phyloP scores from a whole-genome alignment of 495 filamentous ascomycete genomes.

The Symbiotaphrina buchneri region DNA sequence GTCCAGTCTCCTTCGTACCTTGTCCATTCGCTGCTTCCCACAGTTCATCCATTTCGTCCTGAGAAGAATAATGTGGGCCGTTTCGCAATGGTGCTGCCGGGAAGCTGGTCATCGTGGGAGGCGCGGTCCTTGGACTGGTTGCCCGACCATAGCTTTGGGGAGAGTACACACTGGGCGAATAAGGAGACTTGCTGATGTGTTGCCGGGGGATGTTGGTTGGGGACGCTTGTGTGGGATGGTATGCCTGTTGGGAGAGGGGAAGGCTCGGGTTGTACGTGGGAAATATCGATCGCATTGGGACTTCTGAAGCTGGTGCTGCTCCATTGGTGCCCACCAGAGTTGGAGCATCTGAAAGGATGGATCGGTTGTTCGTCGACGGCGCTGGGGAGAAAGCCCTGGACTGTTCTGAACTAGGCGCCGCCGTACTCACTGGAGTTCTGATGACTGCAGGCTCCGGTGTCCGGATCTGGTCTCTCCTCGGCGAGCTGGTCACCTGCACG shows the following conservation, averaged over 20 bases:
- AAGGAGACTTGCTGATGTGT: constrained; percentile 30
- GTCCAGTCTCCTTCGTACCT: constrained; percentile 14
- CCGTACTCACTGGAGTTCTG: too few relatives aligned
- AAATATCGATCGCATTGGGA: constrained; percentile 48
- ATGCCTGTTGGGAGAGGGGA: constrained; percentile 42
- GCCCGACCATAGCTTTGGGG: constrained; percentile 1
- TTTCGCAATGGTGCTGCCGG: constrained; percentile 15
- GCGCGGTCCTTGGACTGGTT: constrained; percentile 8
- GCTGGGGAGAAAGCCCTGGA: constrained; percentile 2
- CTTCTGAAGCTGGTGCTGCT: neutral
- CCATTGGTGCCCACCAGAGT: constrained; percentile 5
- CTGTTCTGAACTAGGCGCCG: neutral
- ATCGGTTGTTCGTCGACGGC: neutral
- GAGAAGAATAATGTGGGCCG: constrained; percentile 18
- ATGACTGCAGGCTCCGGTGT: too few relatives aligned
- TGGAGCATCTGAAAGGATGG: neutral
- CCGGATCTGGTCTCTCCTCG: too few relatives aligned
- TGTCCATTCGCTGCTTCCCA: constrained; percentile 35
- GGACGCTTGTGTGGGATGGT: constrained; percentile 34
- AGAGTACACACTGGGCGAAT: constrained; percentile 19
- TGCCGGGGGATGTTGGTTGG: constrained; percentile 28
- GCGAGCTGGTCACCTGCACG: too few relatives aligned
- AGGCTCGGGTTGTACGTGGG: constrained; percentile 57
- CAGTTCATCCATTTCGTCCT: constrained; percentile 20
- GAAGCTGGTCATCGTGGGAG: constrained; percentile 22